Conservation (phyloP, 257 asterid genomes). For the Nicotiana obtusifolia region DNA sequence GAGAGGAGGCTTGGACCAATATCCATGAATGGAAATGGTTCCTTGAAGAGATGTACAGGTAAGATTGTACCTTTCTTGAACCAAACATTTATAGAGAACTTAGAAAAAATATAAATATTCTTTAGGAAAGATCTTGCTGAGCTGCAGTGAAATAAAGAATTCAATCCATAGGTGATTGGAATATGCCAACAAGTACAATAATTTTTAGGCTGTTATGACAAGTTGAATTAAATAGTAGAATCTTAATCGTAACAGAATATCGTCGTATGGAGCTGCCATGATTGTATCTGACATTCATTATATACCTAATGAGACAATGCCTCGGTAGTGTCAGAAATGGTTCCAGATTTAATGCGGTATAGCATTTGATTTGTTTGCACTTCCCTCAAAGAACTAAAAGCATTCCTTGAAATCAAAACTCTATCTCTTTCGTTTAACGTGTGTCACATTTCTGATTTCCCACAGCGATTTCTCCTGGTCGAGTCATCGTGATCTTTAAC, state of each 20-base stretch:
- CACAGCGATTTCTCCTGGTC: background rate
- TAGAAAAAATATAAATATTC: background rate
- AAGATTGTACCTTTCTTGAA: background rate
- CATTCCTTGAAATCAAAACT: background rate
- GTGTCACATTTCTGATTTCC: background rate
- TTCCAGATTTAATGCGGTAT: background rate
- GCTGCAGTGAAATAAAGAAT: background rate
- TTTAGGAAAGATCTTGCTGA: background rate
- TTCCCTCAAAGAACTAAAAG: background rate
- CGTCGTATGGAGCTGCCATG: background rate
- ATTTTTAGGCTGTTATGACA: background rate
- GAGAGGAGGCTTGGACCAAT: constrained; percentile 29
- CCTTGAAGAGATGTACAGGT: constrained; percentile 27
- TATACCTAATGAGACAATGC: background rate
- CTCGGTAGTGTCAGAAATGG: background rate
- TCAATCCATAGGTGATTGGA: background rate
- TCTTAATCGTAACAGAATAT: background rate
- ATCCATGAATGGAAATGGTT: constrained; percentile 28
- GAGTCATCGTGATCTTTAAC: background rate
- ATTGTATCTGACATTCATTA: too few species aligned
- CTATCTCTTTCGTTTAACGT: background rate
- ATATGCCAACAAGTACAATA: background rate
- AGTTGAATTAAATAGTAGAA: background rate
- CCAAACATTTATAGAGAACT: background rate
- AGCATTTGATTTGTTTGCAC: background rate